These are phyloP conservation scores for Trichaptum fuscoviolaceum DNA, from an alignment of 768 basidiomycete species.

Conservation along the genomic window DNA sequence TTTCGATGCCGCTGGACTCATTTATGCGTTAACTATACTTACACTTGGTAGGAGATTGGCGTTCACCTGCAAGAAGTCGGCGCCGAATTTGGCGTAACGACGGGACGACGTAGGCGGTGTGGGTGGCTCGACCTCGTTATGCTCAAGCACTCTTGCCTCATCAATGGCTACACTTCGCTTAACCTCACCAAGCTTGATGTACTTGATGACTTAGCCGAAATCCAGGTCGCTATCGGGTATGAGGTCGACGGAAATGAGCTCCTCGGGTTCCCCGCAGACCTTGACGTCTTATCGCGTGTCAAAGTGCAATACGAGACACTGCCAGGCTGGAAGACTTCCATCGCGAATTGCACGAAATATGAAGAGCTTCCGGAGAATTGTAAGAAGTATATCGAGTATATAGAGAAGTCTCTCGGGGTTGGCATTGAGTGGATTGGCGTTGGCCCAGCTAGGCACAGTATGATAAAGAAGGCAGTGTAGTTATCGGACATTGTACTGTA, in stretches of 20 bases:
- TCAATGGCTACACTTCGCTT: constrained; percentile 92
- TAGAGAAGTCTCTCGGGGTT: constrained; percentile 68
- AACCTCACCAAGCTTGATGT: constrained; percentile 98
- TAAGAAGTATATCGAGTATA: constrained; percentile 80
- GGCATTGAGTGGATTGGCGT: constrained; percentile 92
- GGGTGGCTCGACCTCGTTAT: constrained; percentile 98
- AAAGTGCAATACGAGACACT: constrained; percentile 85
- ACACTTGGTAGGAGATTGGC: constrained; percentile 57
- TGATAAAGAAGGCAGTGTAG: constrained; percentile 37
- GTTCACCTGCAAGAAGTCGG: constrained; percentile 91
- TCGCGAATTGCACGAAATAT: constrained; percentile 56
- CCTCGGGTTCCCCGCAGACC: constrained; percentile 85
- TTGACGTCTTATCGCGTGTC: constrained; percentile 72
- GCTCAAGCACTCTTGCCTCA: constrained; percentile 83
- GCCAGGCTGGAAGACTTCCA: constrained; percentile 86
- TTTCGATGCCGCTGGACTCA: constrained; percentile 10
- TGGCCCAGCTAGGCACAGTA: constrained; percentile 80
- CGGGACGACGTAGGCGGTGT: constrained; percentile 87
- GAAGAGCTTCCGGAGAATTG: constrained; percentile 80
- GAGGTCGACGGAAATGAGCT: constrained; percentile 71
- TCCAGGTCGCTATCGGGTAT: constrained; percentile 86
- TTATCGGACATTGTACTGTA: not conserved
- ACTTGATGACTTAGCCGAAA: constrained; percentile 76
- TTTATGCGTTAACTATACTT: not conserved
- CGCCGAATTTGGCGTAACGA: constrained; percentile 86